phyloP scores from a whole-genome alignment of 1,139 yeast genomes.

The Cylindricascospora bacillispora region DNA sequence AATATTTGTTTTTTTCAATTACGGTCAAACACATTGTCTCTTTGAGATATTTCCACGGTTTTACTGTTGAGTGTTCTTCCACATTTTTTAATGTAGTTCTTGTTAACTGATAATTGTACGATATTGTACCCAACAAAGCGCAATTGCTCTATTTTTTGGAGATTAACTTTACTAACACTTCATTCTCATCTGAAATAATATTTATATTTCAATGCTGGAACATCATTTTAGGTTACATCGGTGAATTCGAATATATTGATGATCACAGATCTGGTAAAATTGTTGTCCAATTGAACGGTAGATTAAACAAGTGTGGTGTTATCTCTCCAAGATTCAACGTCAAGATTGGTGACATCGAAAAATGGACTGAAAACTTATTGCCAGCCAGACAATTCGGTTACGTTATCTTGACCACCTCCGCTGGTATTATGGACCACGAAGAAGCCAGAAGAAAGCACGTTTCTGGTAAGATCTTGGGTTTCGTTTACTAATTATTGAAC shows the following conservation, averaged over 20 bases:
- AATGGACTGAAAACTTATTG: slow-evolving; percentile 94
- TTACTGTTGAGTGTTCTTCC: slow-evolving; percentile 65
- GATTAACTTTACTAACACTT: too few species aligned
- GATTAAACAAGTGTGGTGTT: slow-evolving; percentile 98
- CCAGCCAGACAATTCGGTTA: slow-evolving; percentile 99
- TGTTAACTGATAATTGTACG: slow-evolving; percentile 7
- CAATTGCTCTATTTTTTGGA: too few species aligned
- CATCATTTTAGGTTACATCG: slow-evolving; percentile 90
- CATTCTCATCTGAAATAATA: too few species aligned
- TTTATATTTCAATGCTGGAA: too few species aligned
- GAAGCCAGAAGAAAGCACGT: slow-evolving; percentile 99
- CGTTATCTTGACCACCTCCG: slow-evolving; percentile 95
- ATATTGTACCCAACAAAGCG: neutral
- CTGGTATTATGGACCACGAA: slow-evolving; percentile 99
- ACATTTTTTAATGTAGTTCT: slow-evolving; percentile 28
- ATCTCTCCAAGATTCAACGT: slow-evolving; percentile 97
- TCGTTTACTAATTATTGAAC: slow-evolving; percentile 78
- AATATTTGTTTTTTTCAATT: too few species aligned
- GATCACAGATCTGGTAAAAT: slow-evolving; percentile 99
- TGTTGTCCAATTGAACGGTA: slow-evolving; percentile 92
- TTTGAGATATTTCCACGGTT: slow-evolving; percentile 7
- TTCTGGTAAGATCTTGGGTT: slow-evolving; percentile 95
- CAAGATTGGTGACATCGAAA: slow-evolving; percentile 84
- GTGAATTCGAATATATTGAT: slow-evolving; percentile 96
- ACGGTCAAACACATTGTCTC: too few species aligned